Evolutionary conservation across 2,329 filamentous ascomycete genomes (phyloP).

Genomic region (Aspergillus intermedius): DNA sequence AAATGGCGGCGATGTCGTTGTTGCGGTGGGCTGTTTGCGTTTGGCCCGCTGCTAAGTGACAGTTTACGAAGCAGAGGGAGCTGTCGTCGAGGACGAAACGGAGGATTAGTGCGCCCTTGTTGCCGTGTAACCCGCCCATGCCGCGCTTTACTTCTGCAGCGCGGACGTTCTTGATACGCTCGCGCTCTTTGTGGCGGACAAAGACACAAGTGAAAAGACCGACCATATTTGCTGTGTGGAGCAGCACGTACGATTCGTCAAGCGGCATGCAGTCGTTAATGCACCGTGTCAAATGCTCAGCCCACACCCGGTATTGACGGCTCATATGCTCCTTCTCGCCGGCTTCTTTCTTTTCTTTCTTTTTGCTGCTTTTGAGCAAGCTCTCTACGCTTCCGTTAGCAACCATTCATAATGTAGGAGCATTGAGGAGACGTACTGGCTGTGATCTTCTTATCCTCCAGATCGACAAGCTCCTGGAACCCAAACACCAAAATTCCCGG

Average conservation of each 20-base stretch:
- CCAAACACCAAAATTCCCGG: constrained; percentile 92
- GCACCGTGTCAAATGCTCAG: constrained; percentile 75
- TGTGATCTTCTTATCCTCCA: constrained; percentile 95
- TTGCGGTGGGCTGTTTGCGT: constrained; percentile 84
- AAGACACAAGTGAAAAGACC: constrained; percentile 96
- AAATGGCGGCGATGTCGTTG: constrained; percentile 82
- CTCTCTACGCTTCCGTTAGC: constrained; percentile 52
- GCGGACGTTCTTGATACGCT: constrained; percentile 69
- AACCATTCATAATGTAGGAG: neutral
- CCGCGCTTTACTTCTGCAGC: constrained; percentile 87
- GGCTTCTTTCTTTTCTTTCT: constrained; percentile 82
- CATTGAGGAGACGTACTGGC: constrained; percentile 56
- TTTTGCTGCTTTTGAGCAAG: constrained; percentile 71
- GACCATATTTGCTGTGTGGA: constrained; percentile 85
- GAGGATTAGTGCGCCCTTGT: constrained; percentile 88
- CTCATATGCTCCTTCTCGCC: constrained; percentile 80
- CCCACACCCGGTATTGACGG: constrained; percentile 94
- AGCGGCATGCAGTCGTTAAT: constrained; percentile 77
- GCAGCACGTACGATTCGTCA: constrained; percentile 70
- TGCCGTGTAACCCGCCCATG: constrained; percentile 90
- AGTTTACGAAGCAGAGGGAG: constrained; percentile 93
- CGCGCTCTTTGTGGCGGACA: constrained; percentile 71
- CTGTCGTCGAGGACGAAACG: constrained; percentile 93
- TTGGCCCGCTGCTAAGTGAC: constrained; percentile 91
- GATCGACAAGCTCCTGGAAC: constrained; percentile 95